A percentile compares a stretch with the other conserved stretches of the same genome.
phyloP scores from a whole-genome alignment of 2,329 filamentous ascomycete species.

The Fusarium chlamydosporum region DNA sequence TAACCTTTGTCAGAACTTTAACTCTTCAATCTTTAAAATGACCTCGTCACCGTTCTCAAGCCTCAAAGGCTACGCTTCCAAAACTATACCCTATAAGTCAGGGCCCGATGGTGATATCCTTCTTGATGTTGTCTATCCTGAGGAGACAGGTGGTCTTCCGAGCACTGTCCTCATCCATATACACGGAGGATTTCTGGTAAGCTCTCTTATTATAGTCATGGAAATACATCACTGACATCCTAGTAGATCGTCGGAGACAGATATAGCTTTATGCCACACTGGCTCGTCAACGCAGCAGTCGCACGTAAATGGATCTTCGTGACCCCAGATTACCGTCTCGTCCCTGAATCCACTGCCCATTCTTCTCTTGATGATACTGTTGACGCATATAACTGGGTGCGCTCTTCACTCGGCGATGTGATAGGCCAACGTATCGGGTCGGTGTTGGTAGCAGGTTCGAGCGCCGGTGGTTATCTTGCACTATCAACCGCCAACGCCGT shows the following conservation, averaged over 20 bases:
- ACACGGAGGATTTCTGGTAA: slow-evolving; percentile 42
- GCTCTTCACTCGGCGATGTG: slow-evolving; percentile 4
- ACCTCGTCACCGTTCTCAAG: slow-evolving; percentile 2
- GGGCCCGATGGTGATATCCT: slow-evolving; percentile 26
- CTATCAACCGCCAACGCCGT: slow-evolving; percentile 28
- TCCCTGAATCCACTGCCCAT: slow-evolving; percentile 44
- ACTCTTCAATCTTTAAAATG: not conserved
- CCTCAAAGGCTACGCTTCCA: slow-evolving; percentile 37
- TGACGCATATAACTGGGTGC: slow-evolving; percentile 46
- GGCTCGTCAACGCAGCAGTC: slow-evolving; percentile 38
- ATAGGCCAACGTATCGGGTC: slow-evolving; percentile 28
- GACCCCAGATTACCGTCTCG: slow-evolving; percentile 44
- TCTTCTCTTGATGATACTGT: slow-evolving; percentile 32
- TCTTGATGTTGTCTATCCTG: slow-evolving; percentile 41
- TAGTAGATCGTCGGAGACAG: slow-evolving; percentile 42
- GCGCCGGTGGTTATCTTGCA: slow-evolving; percentile 42
- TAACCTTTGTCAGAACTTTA: not conserved
- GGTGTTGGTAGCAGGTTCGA: slow-evolving; percentile 41
- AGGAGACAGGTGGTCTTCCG: slow-evolving; percentile 12
- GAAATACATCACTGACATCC: not conserved
- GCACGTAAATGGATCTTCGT: slow-evolving; percentile 47
- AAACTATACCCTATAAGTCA: slow-evolving; percentile 37
- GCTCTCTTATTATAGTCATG: rapidly evolving
- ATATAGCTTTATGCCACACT: slow-evolving; percentile 42
- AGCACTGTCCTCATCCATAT: slow-evolving; percentile 42